Base-by-base conservation (phyloP, 495 filamentous ascomycete species). In the Margaritispora aquatica region DNA sequence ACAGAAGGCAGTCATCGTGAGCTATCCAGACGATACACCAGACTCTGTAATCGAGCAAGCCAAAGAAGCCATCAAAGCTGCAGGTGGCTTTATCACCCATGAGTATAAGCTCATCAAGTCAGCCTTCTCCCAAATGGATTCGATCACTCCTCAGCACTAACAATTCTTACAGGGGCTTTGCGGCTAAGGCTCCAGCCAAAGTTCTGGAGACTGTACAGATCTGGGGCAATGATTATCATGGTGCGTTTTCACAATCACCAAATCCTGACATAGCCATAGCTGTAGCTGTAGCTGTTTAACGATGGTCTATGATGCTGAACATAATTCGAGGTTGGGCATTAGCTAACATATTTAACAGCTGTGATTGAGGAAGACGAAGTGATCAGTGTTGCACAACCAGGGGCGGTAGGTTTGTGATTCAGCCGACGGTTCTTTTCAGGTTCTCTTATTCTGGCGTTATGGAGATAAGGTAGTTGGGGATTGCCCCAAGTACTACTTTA, bases 291-390 rank as follows among this genome's bases (percentile, higher is more conserved):
- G n/a, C n/a, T n/a, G n/a, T n/a, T n/a, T n/a, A n/a, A n/a, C n/a
- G n/a, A n/a, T n/a, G n/a, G n/a, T n/a, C n/a, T n/a, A n/a, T n/a
- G n/a, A n/a, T n/a, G n/a, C n/a, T n/a, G n/a, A n/a, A n/a, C n/a
- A n/a, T n/a, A n/a, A n/a, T n/a, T n/a, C n/a, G n/a, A n/a, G n/a
- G n/a, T n/a, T 44, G 38, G 19, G 17, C 38, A 3, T 7, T 44
- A 8, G 19, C 38, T 44, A n/a, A 44, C 3, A 3, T 17, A 3
- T 8, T 8, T 44, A 3, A 8, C 15, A 44, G 84, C 87, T 1
- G 69, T 79, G 10, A 84, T 96, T 51, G 91, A 96, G 68, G 87
- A 91, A 61, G 90, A 96, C 65, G 73, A 85, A 64, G 69, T 85
- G 24, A 84, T 90, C 47, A 41, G 51, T 19, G 44, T 58, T 17